phyloP scores from a whole-genome alignment of 208 protist species.

The Crithidia expoeki region DNA sequence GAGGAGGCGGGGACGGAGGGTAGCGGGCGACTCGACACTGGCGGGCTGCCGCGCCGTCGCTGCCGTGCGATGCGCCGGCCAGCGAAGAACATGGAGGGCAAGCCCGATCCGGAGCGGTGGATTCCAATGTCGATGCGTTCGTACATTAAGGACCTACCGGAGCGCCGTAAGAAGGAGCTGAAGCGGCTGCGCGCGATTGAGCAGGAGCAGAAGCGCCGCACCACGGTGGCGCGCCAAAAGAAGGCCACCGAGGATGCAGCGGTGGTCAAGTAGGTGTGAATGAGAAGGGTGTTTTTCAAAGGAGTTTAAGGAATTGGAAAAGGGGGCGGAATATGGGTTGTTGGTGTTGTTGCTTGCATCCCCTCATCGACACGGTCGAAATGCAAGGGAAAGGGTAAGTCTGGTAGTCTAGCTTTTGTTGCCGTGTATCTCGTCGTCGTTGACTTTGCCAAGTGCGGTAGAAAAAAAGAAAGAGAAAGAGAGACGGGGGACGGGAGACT shows the following conservation, averaged over 20 bases:
- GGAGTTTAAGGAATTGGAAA: no score
- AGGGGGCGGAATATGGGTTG: no score
- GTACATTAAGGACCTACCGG: constrained; percentile 84
- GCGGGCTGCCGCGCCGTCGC: constrained; percentile 36
- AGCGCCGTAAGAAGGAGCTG: constrained; percentile 80
- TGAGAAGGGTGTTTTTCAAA: no score
- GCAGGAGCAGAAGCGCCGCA: constrained; percentile 81
- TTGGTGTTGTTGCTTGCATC: no score
- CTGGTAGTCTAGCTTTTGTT: no score
- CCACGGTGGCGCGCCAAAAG: constrained; percentile 34
- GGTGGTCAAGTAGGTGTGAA: neutral
- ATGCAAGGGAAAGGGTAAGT: no score
- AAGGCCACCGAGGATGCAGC: constrained; percentile 23
- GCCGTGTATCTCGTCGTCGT: no score
- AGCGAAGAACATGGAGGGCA: constrained; percentile 70
- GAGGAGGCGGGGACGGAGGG: constrained; percentile 16
- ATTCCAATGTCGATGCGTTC: constrained; percentile 82
- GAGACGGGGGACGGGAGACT: no score
- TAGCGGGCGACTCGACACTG: neutral
- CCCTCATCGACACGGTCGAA: no score
- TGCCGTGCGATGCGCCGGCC: constrained; percentile 52
- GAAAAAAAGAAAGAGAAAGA: no score
- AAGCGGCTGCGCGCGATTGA: constrained; percentile 81
- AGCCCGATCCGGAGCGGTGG: constrained; percentile 87
- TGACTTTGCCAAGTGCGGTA: no score